These are phyloP conservation scores for Hawksworthiomyces lignivorus DNA, from an alignment of 2,329 filamentous ascomycete genomes.

Conservation along the genomic window DNA sequence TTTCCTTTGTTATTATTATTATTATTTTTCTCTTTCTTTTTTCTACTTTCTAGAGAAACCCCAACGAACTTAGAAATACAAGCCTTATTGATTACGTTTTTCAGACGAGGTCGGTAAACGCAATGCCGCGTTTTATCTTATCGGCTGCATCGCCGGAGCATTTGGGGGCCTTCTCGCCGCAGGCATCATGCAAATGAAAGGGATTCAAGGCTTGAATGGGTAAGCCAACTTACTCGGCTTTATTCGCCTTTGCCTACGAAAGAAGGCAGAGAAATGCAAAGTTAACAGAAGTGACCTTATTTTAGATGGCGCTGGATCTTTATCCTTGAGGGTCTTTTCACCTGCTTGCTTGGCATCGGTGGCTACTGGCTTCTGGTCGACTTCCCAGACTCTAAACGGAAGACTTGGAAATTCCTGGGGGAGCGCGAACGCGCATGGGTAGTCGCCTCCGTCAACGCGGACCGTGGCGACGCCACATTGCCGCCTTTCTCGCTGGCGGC, in stretches of 20 bases:
- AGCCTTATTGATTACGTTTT: neutral
- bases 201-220: slow-evolving; percentile 37
- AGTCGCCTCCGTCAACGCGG: slow-evolving; percentile 45
- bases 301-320: slow-evolving; percentile 61
- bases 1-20: neutral
- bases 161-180: slow-evolving; percentile 64
- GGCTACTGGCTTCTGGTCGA: slow-evolving; percentile 55
- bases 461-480: slow-evolving; percentile 49
- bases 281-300: neutral
- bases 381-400: slow-evolving; percentile 51
- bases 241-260: too few species aligned
- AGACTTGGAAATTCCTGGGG: slow-evolving; percentile 45
- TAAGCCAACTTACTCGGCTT: too few species aligned
- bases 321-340: slow-evolving; percentile 46
- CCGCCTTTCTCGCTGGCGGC: slow-evolving; percentile 42
- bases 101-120: slow-evolving; percentile 60
- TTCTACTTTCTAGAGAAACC: too few species aligned
- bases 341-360: slow-evolving; percentile 40
- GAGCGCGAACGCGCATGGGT: slow-evolving; percentile 44
- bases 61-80: too few species aligned
- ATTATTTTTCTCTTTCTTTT: too few species aligned
- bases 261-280: too few species aligned
- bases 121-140: slow-evolving; percentile 61
- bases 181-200: slow-evolving; percentile 58
- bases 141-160: slow-evolving; percentile 58